Percentiles rank a stretch among this genome's conserved stretches.
Conservation (phyloP, 148 eudicot genomes). For the Bassia scoparia region DNA sequence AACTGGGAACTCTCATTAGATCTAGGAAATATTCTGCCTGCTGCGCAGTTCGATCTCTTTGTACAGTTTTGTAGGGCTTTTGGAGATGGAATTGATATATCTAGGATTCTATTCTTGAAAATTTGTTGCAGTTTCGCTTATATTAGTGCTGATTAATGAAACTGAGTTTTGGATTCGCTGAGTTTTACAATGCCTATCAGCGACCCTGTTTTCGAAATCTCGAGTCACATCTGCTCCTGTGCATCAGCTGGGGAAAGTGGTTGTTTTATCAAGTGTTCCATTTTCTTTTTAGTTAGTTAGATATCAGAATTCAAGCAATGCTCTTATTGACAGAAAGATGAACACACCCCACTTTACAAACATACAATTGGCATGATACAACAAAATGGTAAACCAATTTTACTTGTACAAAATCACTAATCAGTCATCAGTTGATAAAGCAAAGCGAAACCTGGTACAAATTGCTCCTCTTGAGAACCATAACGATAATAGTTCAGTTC, state of each 20-base stretch:
- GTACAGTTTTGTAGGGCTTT: too few species aligned
- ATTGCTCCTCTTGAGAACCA: neutral
- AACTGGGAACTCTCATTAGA: neutral
- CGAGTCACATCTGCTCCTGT: too few species aligned
- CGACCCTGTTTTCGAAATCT: too few species aligned
- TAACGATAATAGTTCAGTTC: too few species aligned
- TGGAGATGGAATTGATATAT: neutral
- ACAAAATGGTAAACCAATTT: neutral
- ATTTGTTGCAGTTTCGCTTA: neutral
- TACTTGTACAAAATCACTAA: neutral
- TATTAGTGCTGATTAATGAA: neutral
- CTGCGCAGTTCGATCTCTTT: neutral
- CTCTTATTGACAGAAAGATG: too few species aligned
- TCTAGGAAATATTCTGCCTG: neutral
- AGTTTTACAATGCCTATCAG: too few species aligned
- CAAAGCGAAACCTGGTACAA: neutral
- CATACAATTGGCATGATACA: neutral
- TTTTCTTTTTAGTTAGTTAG: too few species aligned
- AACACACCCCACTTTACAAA: too few species aligned
- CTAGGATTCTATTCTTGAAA: neutral
- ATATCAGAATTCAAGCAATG: too few species aligned
- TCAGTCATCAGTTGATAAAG: neutral
- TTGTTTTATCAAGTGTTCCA: too few species aligned
- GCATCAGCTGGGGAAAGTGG: too few species aligned
- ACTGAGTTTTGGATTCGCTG: too few species aligned